Conservation (phyloP, 768 basidiomycete genomes). For the Pleurotus sapidus region DNA sequence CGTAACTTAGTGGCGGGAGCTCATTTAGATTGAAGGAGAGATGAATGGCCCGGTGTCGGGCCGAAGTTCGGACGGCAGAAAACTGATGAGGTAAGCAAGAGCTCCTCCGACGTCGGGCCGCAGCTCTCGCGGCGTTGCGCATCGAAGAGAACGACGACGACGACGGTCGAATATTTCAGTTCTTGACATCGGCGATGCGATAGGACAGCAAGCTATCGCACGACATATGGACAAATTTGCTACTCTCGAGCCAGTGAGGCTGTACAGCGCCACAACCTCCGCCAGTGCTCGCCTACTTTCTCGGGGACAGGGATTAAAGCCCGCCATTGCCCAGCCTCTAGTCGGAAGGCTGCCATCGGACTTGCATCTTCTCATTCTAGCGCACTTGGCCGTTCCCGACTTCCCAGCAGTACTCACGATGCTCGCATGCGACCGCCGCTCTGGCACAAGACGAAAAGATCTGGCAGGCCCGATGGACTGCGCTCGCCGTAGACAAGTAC, state of each 20-base stretch:
- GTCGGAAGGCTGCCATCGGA: slow-evolving; percentile 81
- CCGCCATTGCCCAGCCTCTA: slow-evolving; percentile 26
- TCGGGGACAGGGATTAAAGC: slow-evolving; percentile 16
- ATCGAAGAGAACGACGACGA: no score
- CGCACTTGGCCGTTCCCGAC: slow-evolving; percentile 76
- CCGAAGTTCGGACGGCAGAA: no score
- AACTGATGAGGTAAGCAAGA: no score
- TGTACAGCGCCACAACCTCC: slow-evolving; percentile 36
- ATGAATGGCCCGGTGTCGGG: no score
- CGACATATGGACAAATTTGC: slow-evolving; percentile 77
- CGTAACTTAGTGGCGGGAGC: not conserved
- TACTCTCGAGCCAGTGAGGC: slow-evolving; percentile 73
- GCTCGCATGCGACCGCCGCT: slow-evolving; percentile 58
- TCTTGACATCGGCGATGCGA: not conserved
- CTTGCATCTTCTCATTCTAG: slow-evolving; percentile 72
- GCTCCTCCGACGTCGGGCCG: no score
- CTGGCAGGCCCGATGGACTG: slow-evolving; percentile 75
- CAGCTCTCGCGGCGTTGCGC: no score
- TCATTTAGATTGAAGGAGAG: not conserved
- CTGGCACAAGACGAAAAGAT: slow-evolving; percentile 69
- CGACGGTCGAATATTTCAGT: no score
- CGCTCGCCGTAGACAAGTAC: slow-evolving; percentile 49
- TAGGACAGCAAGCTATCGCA: no score
- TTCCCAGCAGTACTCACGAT: slow-evolving; percentile 71
- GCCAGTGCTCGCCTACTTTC: slow-evolving; percentile 27